Evolutionary conservation across 345 rosid genomes (phyloP), one percentile per base, ranked within the genome.

Genomic region (Eucalyptus cladocalyx): DNA sequence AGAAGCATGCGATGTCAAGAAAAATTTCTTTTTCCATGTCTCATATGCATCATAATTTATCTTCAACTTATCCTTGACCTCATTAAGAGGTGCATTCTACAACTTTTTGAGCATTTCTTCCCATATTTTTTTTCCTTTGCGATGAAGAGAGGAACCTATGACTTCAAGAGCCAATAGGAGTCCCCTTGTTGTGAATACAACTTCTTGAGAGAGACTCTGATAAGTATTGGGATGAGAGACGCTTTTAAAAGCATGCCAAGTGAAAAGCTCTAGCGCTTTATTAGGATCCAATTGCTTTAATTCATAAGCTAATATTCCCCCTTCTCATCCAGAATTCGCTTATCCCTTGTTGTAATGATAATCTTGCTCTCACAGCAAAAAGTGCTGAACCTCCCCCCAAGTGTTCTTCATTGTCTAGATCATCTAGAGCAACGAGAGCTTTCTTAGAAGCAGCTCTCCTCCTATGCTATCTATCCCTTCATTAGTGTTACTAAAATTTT

Each of bases 361-460:
- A 67, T 67, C 4, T 0, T 34, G 2, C 15, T 37, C 26, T 0
- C 5, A 5, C 0, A 72, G 6, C 15, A 3, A 5, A 72, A 37
- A 37, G 8, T 18, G 13, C 0, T 1, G 0, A 3, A 6, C 43
- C 43, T 5, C 5, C 81, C 26, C 45, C 11, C 6, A 34, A 18
- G 81, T 37, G 26, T 34, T 72, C 26, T 72, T 37, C 3, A 1
- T 1, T 34, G 45, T 72, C 15, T 72, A 34, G 45, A 72, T 37
- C 26, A 4, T 69, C 80, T 69, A 69, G 80, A 32, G 0, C 7
- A 34, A 32, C 0, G 24, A 17, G 24, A 69, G 0, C 80, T 69
- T 69, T 69, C 80, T 69, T 69, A 69, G 2, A 34, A 32, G 7
- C 2, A 69, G 42, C 80, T 69, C 80, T 34, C 23, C 42, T 32